Evolutionary conservation across 164 flowering plant genomes (phyloP).

Genomic region (Santalum album): DNA sequence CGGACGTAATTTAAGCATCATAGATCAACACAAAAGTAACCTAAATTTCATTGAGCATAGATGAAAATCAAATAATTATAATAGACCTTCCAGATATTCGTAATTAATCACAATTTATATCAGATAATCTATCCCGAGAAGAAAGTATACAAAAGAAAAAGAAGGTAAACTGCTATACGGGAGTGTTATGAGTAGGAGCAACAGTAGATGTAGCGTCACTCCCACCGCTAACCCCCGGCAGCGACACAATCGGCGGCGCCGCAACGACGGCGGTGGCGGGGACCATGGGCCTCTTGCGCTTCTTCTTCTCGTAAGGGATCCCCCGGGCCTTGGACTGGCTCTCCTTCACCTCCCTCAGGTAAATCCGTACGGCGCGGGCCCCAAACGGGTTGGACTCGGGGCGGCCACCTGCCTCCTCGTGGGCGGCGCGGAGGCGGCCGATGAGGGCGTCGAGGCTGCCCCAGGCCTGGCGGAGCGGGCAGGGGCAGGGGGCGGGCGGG

Average conservation of each 20-base stretch:
- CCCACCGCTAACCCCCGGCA: constrained; percentile 4
- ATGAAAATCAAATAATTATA: too few species aligned
- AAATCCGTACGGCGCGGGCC: constrained; percentile 57
- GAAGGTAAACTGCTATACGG: too few species aligned
- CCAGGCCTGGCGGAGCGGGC: constrained; percentile 73
- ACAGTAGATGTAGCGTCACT: constrained; percentile 3
- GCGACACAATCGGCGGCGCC: constrained; percentile 8
- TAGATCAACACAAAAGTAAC: too few species aligned
- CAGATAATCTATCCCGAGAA: too few species aligned
- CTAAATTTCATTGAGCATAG: too few species aligned
- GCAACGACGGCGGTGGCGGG: constrained; percentile 1
- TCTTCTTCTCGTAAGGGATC: constrained; percentile 73
- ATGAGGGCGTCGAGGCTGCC: constrained; percentile 68
- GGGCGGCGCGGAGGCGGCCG: constrained; percentile 70
- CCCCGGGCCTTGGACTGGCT: constrained; percentile 60
- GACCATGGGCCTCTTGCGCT: constrained; percentile 33
- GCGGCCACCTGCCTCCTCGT: constrained; percentile 66
- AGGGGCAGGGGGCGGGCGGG: constrained; percentile 63
- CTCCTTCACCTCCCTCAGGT: constrained; percentile 57
- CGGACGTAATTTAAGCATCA: too few species aligned
- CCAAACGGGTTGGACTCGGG: constrained; percentile 70
- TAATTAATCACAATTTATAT: too few species aligned
- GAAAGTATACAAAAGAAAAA: too few species aligned
- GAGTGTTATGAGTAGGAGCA: too few species aligned
- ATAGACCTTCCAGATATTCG: too few species aligned